A percentile compares a stretch with the other conserved stretches of the same genome.
These are phyloP conservation scores for Penstemon newberryi DNA, from an alignment of 257 asterid genomes.

Conservation along the genomic window DNA sequence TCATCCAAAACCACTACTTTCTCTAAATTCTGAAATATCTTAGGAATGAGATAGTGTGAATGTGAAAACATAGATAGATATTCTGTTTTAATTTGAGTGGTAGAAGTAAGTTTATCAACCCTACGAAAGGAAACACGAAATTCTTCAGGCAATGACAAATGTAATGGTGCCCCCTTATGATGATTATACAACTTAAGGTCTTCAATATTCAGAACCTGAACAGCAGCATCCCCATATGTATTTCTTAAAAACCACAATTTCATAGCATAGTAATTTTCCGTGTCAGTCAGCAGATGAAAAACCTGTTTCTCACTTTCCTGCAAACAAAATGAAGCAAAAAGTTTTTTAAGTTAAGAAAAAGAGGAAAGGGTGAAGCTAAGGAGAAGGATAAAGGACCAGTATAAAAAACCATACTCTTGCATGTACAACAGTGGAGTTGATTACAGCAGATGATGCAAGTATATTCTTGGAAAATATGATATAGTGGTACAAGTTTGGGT, in stretches of 20 bases:
- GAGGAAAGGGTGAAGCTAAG: conserved; percentile 3
- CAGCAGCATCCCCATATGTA: conserved; percentile 72
- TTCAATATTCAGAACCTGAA: conserved; percentile 86
- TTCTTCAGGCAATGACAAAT: conserved; percentile 82
- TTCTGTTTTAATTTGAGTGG: conserved; percentile 54
- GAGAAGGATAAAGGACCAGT: conserved; percentile 17
- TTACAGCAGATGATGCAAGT: conserved; percentile 82
- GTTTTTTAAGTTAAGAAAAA: not conserved
- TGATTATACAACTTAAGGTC: conserved; percentile 56
- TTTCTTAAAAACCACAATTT: conserved; percentile 72
- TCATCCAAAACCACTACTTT: conserved; percentile 88
- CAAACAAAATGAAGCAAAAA: conserved; percentile 29
- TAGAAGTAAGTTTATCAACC: conserved; percentile 56
- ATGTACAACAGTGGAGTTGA: conserved; percentile 80
- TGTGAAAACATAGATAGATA: conserved; percentile 78
- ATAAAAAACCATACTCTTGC: conserved; percentile 57
- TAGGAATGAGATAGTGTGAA: conserved; percentile 87
- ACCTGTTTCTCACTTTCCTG: conserved; percentile 81
- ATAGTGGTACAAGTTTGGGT: conserved; percentile 78
- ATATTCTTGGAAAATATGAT: conserved; percentile 80
- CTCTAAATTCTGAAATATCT: conserved; percentile 62
- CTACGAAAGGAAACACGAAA: conserved; percentile 77
- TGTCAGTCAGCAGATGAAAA: conserved; percentile 90
- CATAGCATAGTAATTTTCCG: conserved; percentile 87
- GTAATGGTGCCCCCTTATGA: conserved; percentile 45